Evolutionary conservation across 1,284 basidiomycete genomes (phyloP), one percentile per base, ranked within the genome.

Genomic region (Austroboletus novae-zelandiae): DNA sequence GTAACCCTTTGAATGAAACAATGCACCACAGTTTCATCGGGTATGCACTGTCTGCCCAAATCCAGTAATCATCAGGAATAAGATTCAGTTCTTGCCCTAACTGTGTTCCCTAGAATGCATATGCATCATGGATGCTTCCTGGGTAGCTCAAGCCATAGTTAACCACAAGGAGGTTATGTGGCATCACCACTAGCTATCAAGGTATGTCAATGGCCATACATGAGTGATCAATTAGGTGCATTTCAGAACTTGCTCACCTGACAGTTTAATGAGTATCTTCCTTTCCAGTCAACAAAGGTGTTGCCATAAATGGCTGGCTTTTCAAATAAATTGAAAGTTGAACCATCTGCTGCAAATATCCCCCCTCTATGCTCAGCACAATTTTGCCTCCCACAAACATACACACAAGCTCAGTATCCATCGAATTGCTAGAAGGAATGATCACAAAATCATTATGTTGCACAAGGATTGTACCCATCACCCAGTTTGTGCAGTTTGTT

Each of bases 401-500:
- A 10, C 6, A 5, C 14, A 14, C 31, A 9, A 32, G 31, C 31
- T 32, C 31, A 9, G 14, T 6, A 32, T 32, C 31, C 31, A 32
- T 32, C 7, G 31, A 32, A 14, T 32, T 6, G 6, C 10, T 14
- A 3, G 31, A 10, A 32, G 32, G 31, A 32, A 32, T 32, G 4
- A 14, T 4, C 2, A 60, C 53, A 0, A 43, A 10, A 0, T 5
- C 0, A 17, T 55, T 18, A 35, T 59, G 49, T 7, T 40, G 40
- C 9, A 9, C 2, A 14, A 18, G 10, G 6, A 60, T 37, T 9
- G 53, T 44, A 15, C 58, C 9, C 53, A 60, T 60, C 0, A 58
- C 44, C 1, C 23, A 1, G 17, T 57, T 56, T 9, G 68, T 68
- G 20, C 52, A 51, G 14, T 61, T 65, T 5, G 65, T 53, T 31